Percentiles rank a stretch among this genome's conserved stretches.
phyloP scores from a whole-genome alignment of 2,329 filamentous ascomycete species.

The Pezicula radicicola region DNA sequence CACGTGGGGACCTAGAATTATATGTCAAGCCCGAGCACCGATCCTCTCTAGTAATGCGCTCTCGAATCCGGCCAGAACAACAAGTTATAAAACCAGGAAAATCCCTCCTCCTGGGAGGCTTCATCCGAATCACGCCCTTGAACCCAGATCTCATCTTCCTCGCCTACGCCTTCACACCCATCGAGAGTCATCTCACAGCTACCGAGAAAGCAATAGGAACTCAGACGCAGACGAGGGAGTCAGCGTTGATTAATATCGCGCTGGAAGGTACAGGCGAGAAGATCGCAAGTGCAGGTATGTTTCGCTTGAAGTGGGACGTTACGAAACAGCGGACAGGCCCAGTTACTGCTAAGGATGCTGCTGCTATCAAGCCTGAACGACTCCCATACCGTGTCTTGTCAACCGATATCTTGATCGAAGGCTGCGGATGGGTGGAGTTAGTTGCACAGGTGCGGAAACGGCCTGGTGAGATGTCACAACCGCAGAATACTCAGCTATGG shows the following conservation, averaged over 20 bases:
- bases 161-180: constrained; percentile 81
- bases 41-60: constrained; percentile 72
- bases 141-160: constrained; percentile 65
- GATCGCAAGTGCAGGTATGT: constrained; percentile 70
- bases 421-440: constrained; percentile 90
- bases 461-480: constrained; percentile 32
- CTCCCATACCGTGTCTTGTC: constrained; percentile 79
- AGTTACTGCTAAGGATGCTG: constrained; percentile 60
- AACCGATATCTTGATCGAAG: constrained; percentile 84
- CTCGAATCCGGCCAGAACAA: constrained; percentile 71
- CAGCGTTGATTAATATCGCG: constrained; percentile 62
- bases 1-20: constrained; percentile 68
- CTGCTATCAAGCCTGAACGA: constrained; percentile 59
- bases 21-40: constrained; percentile 67
- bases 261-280: constrained; percentile 52
- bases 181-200: constrained; percentile 72
- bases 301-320: constrained; percentile 76
- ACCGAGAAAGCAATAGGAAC: constrained; percentile 77
- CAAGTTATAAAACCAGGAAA: constrained; percentile 70
- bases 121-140: constrained; percentile 82
- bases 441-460: constrained; percentile 72
- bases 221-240: constrained; percentile 60
- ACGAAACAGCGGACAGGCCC: constrained; percentile 77
- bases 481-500: constrained; percentile 13
- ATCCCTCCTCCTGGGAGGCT: constrained; percentile 79